Percentiles rank a stretch among this genome's conserved stretches.
phyloP scores from a whole-genome alignment of 805 yeast genomes.

The Candida schatavii region DNA sequence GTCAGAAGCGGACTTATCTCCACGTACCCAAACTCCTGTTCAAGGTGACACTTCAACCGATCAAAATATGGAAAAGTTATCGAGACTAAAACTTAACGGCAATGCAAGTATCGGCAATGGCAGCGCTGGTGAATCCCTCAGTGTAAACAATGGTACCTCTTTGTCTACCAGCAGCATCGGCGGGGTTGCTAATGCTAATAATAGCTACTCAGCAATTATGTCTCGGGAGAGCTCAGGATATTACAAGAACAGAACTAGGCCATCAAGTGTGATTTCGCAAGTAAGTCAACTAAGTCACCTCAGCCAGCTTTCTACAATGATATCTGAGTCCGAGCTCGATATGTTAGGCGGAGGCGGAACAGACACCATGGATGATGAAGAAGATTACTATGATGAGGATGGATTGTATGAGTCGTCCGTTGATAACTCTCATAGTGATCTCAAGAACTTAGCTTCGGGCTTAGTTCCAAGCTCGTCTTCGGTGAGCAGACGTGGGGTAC shows the following conservation, averaged over 20 bases:
- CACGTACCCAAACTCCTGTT: neutral
- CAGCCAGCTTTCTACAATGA: slow-evolving; percentile 40
- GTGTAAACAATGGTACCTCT: neutral
- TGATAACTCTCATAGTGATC: slow-evolving; percentile 31
- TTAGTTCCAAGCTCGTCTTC: slow-evolving; percentile 14
- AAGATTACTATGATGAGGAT: slow-evolving; percentile 35
- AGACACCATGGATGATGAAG: slow-evolving; percentile 33
- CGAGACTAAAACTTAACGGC: neutral
- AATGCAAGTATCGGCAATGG: neutral
- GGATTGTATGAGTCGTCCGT: slow-evolving; percentile 37
- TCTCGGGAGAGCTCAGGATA: slow-evolving; percentile 2
- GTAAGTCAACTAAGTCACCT: slow-evolving; percentile 37
- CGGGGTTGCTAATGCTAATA: neutral
- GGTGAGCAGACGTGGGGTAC: slow-evolving; percentile 5
- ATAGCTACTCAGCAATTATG: neutral
- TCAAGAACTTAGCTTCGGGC: slow-evolving; percentile 10
- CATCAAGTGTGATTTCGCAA: slow-evolving; percentile 41
- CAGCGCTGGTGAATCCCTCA: neutral
- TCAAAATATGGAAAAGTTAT: neutral
- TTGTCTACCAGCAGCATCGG: neutral
- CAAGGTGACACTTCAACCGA: no score
- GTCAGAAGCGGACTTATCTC: neutral
- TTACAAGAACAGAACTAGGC: slow-evolving; percentile 23
- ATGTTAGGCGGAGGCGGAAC: slow-evolving; percentile 31
- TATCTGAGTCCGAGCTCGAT: slow-evolving; percentile 42